A percentile compares a stretch with the other conserved stretches of the same genome.
Conservation (phyloP, 2,329 filamentous ascomycete genomes). For the Aspergillus phoenicis region DNA sequence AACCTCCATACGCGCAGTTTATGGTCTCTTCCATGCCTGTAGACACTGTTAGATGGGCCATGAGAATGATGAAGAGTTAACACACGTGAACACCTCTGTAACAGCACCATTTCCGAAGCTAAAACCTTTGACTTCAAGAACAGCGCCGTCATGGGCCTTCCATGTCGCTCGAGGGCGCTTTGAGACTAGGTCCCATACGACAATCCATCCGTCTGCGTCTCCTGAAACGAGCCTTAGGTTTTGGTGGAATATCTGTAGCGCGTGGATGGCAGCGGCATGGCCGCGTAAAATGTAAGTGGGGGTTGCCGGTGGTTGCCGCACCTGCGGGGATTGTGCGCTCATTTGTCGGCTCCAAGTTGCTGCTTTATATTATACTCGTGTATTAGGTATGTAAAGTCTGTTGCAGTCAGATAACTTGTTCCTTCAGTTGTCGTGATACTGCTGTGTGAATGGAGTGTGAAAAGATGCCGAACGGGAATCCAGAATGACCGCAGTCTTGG, state of each 20-base stretch:
- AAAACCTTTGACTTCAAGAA: slow-evolving; percentile 76
- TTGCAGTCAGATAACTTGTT: background rate
- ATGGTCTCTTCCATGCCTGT: slow-evolving; percentile 86
- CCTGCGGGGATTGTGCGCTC: slow-evolving; percentile 15
- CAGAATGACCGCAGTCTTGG: background rate
- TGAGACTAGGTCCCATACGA: slow-evolving; percentile 80
- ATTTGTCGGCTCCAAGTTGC: slow-evolving; percentile 1
- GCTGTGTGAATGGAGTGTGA: background rate
- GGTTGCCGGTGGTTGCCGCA: slow-evolving; percentile 51
- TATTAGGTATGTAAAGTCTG: background rate
- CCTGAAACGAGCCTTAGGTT: slow-evolving; percentile 81
- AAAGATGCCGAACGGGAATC: background rate
- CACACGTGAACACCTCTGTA: slow-evolving; percentile 82
- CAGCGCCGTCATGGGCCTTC: slow-evolving; percentile 77
- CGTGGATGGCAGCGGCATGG: slow-evolving; percentile 78
- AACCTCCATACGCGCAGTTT: slow-evolving; percentile 84
- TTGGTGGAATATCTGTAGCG: slow-evolving; percentile 68
- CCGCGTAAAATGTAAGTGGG: slow-evolving; percentile 78
- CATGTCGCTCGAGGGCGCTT: slow-evolving; percentile 83
- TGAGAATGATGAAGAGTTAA: slow-evolving; percentile 22
- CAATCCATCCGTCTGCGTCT: slow-evolving; percentile 86
- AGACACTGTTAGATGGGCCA: background rate
- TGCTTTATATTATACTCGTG: background rate
- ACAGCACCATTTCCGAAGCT: slow-evolving; percentile 55
- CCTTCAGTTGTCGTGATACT: background rate